phyloP scores from a whole-genome alignment of 176 grass and related monocot species.

The Carex parvula region DNA sequence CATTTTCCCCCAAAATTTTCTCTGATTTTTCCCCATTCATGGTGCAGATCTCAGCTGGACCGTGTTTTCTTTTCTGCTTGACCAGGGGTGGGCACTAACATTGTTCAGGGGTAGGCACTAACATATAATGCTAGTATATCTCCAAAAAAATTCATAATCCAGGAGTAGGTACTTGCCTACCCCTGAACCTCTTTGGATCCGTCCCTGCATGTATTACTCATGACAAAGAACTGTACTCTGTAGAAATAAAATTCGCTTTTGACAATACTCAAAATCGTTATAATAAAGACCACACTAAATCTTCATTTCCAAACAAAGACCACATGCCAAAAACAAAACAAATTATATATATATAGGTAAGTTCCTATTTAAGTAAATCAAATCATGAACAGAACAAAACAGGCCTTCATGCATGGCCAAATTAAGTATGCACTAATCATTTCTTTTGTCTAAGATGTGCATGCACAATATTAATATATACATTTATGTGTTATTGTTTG shows the following conservation, averaged over 20 bases:
- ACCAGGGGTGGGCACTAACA: too few species aligned
- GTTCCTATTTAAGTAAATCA: conserved; percentile 12
- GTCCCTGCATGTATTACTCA: not conserved
- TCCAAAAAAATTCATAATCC: too few species aligned
- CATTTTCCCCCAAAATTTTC: too few species aligned
- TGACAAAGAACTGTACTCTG: not conserved
- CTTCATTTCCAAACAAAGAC: not conserved
- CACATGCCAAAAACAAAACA: not conserved
- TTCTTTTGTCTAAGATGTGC: not conserved
- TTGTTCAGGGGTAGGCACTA: too few species aligned
- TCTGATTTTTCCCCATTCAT: too few species aligned
- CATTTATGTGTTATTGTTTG: not conserved
- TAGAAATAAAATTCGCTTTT: not conserved
- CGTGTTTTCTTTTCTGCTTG: too few species aligned
- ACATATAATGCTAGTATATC: too few species aligned
- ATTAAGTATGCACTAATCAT: conserved; percentile 15
- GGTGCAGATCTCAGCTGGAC: too few species aligned
- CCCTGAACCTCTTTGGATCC: too few species aligned
- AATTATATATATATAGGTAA: not conserved
- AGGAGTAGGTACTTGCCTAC: too few species aligned
- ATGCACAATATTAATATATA: not conserved
- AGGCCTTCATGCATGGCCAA: conserved; percentile 6
- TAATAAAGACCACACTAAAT: conserved; percentile 1
- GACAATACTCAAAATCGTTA: not conserved
- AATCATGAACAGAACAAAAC: conserved; percentile 28